phyloP scores from a whole-genome alignment of 1,284 basidiomycete species.

The Trichosporon coremiiforme region DNA sequence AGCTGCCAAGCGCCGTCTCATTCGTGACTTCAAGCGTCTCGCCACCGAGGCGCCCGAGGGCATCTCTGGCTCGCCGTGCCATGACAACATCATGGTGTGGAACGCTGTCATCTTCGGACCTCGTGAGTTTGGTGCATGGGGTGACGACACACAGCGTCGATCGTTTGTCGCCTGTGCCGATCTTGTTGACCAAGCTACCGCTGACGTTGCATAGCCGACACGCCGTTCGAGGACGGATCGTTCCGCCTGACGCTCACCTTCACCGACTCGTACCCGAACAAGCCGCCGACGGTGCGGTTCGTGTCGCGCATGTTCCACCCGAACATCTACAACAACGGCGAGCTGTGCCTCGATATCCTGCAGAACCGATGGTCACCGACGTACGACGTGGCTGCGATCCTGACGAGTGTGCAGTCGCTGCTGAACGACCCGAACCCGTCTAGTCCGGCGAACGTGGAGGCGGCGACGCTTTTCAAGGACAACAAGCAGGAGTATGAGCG shows the following conservation, averaged over 20 bases:
- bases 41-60: constrained; percentile 93
- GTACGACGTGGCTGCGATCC: constrained; percentile 96
- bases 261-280: constrained; percentile 97
- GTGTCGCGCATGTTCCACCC: constrained; percentile 98
- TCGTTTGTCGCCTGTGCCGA: too few relatives aligned
- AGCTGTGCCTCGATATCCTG: constrained; percentile 95
- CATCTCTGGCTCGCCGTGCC: constrained; percentile 92
- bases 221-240: constrained; percentile 97
- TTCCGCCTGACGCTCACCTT: constrained; percentile 95
- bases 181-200: not conserved
- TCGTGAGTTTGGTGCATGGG: constrained; percentile 66
- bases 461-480: constrained; percentile 91
- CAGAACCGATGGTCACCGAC: constrained; percentile 99
- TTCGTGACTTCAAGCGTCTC: constrained; percentile 94
- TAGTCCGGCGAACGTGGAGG: constrained; percentile 96
- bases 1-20: constrained; percentile 82
- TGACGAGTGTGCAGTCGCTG: constrained; percentile 92
- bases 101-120: constrained; percentile 99
- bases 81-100: constrained; percentile 99
- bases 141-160: too few relatives aligned
- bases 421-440: constrained; percentile 93
- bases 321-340: constrained; percentile 97
- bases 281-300: constrained; percentile 96
- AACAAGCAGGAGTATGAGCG: constrained; percentile 98
- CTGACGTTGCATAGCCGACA: constrained; percentile 71